Evolutionary conservation across 441 rosid species (phyloP), one percentile per base, ranked within the genome.

Genomic region (Eruca vesicaria): DNA sequence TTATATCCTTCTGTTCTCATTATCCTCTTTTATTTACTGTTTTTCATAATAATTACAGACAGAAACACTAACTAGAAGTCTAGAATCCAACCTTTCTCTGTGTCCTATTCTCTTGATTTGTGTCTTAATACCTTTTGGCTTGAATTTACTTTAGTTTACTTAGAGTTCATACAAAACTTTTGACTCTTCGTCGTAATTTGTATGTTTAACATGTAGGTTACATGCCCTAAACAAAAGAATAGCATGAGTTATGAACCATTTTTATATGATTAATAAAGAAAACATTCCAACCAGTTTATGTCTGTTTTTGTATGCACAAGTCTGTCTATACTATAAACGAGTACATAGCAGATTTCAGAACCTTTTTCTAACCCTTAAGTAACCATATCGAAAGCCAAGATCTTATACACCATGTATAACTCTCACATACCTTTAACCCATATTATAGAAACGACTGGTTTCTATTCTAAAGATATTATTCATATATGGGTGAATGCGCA

Each of bases 51-150:
- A 61, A 43, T 73, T 61, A 78, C 81, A 67, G 68, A 60, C 64
- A n/a, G 28, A 72, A 72, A 72, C 74, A 72, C 52, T 66, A 72
- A 65, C 64, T 12, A 76, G 50, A 70, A 28, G 32, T 45, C 57
- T 23, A 76, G 50, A 70, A 28, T 38, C 58, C 57, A 62, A 48
- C 38, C 15, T 32, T 29, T 71, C 45, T 18, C 18, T 18, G 33
- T 64, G 68, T 67, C 65, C 28, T 61, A 35, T 72, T 78, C 80
- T 72, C 65, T 53, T 53, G n/a, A 53, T 53, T 53, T 53, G 58
- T 53, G 58, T 53, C 58, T 61, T 66, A 12, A 64, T 48, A 52
- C 35, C 41, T 72, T 71, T 66, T 72, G 63, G 45, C 68, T 19
- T 77, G 21, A 20, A 26, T 48, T 58, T 20, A 65, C 71, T 70